Conservation (phyloP, 495 filamentous ascomycete species). For the Schizothecium vesticola region DNA sequence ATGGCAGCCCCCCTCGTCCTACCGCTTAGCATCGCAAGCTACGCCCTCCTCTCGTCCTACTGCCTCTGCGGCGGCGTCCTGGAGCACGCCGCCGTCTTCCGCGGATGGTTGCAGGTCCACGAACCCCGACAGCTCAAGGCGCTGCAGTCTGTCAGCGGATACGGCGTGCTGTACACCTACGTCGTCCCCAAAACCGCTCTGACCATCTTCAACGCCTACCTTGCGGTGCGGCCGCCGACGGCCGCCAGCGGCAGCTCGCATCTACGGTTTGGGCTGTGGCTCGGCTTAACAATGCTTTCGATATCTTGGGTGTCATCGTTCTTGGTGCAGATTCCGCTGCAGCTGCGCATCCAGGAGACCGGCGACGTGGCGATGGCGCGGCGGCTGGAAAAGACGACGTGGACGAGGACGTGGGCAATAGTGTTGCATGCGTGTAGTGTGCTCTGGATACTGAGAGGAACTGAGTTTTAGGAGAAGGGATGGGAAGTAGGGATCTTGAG, state of each 20-base stretch:
- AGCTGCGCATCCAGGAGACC: not conserved
- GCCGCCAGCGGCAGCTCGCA: not conserved
- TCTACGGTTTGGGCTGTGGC: not conserved
- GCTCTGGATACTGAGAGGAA: slow-evolving; percentile 1
- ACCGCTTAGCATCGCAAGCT: slow-evolving; percentile 3
- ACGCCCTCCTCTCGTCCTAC: not conserved
- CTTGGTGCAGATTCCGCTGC: slow-evolving; percentile 3
- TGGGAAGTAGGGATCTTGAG: too few relatives aligned
- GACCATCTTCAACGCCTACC: slow-evolving; percentile 3
- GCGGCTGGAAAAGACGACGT: not conserved
- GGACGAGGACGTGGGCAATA: not conserved
- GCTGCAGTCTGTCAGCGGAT: not conserved
- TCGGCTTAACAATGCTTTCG: not conserved
- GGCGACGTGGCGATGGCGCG: not conserved
- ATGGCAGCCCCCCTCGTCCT: slow-evolving; percentile 1
- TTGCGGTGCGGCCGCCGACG: not conserved
- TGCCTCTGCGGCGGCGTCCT: slow-evolving; percentile 4
- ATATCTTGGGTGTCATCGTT: slow-evolving; percentile 1
- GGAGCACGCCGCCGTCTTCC: slow-evolving; percentile 3
- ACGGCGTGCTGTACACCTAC: slow-evolving; percentile 2
- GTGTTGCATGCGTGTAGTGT: slow-evolving; percentile 4
- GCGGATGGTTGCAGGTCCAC: slow-evolving; percentile 1
- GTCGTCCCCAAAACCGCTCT: slow-evolving; percentile 3
- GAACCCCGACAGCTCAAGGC: slow-evolving; percentile 7
- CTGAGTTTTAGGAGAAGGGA: too few relatives aligned